Percentiles rank a stretch among this genome's conserved stretches.
Conservation (phyloP, 2,329 filamentous ascomycete species). For the Trichophaea hybrida region DNA sequence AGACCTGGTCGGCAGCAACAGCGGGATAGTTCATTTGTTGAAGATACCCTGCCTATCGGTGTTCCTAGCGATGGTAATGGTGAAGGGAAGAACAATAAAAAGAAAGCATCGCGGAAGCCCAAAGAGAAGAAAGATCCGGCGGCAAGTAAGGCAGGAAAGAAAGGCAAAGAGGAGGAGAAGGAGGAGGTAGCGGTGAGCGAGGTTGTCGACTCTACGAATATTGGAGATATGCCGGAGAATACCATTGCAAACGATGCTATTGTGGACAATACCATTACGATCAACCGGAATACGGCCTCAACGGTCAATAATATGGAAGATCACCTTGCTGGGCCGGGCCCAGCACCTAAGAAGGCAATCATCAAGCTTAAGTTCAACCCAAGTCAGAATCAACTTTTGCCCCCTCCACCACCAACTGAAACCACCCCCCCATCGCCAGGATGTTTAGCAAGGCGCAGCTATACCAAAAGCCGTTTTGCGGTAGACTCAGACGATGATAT, state of each 20-base stretch:
- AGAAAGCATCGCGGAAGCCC: neutral
- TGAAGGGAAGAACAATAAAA: neutral
- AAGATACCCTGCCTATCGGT: neutral
- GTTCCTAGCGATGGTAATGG: neutral
- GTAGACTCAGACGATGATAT: constrained; percentile 2
- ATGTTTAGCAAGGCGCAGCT: neutral
- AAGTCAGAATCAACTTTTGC: neutral
- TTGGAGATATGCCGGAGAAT: neutral
- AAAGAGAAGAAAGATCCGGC: neutral
- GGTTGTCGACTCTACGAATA: neutral
- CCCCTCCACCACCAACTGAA: neutral
- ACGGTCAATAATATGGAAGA: neutral
- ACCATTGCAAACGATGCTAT: neutral
- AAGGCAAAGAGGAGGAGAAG: neutral
- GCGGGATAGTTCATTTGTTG: neutral
- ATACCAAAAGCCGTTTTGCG: neutral
- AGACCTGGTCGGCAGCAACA: neutral
- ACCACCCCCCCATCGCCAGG: neutral
- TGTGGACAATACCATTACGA: too few species aligned
- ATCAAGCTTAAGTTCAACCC: neutral
- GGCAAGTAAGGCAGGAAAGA: neutral
- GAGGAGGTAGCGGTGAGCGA: neutral
- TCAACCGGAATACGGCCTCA: neutral
- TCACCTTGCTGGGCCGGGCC: neutral
- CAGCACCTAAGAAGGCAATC: neutral